Evolutionary conservation across 2,329 filamentous ascomycete species (phyloP).

Genomic region (Dichotomopilus funicola): DNA sequence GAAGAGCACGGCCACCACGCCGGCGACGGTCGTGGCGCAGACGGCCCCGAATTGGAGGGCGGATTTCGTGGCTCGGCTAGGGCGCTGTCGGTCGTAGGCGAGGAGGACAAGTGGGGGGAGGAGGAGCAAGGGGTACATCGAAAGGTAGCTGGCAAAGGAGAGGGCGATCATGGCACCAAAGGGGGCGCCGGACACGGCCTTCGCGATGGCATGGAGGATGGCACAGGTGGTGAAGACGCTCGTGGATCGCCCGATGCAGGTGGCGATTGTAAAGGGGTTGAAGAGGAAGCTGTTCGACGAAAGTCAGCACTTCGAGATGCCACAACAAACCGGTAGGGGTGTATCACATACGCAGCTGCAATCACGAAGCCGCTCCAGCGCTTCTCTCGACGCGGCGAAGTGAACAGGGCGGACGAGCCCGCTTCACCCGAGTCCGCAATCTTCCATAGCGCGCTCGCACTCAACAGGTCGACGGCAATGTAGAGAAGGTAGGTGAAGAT

Average conservation of each 20-base stretch:
- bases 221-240: slow-evolving; percentile 84
- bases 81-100: slow-evolving; percentile 61
- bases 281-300: slow-evolving; percentile 65
- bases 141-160: slow-evolving; percentile 82
- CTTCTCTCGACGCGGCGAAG: slow-evolving; percentile 69
- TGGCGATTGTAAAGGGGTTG: slow-evolving; percentile 88
- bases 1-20: slow-evolving; percentile 56
- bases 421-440: slow-evolving; percentile 81
- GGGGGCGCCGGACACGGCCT: slow-evolving; percentile 66
- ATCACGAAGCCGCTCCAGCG: slow-evolving; percentile 69
- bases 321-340: too few relatives aligned
- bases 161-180: slow-evolving; percentile 77
- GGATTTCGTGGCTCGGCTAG: slow-evolving; percentile 31
- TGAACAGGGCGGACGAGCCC: slow-evolving; percentile 64
- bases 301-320: neutral
- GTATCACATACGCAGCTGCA: slow-evolving; percentile 62
- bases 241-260: slow-evolving; percentile 84
- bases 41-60: slow-evolving; percentile 45
- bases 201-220: slow-evolving; percentile 75
- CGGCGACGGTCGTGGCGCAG: slow-evolving; percentile 47
- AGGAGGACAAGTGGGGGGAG: slow-evolving; percentile 76
- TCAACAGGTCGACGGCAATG: slow-evolving; percentile 71
- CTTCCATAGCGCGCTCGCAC: slow-evolving; percentile 68
- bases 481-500: slow-evolving; percentile 76
- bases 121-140: slow-evolving; percentile 83